Percentiles rank a stretch among this genome's conserved stretches.
Conservation (phyloP, 441 rosid genomes). For the Hura crepitans region DNA sequence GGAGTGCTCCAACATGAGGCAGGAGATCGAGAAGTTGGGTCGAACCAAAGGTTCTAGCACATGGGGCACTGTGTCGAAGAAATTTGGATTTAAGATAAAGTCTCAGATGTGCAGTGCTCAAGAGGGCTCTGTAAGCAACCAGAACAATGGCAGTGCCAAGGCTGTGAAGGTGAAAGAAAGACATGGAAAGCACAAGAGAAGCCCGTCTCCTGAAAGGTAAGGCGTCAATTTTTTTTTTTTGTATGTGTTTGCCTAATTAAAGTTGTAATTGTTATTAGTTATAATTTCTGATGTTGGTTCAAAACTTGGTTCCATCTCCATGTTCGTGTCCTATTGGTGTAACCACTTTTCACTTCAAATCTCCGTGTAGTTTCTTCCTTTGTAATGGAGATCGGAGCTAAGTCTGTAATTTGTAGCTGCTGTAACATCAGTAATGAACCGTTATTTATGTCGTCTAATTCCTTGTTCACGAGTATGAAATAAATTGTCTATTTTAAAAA, state of each 20-base stretch:
- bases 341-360: neutral
- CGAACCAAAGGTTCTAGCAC: conserved; percentile 44
- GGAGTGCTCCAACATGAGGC: conserved; percentile 86
- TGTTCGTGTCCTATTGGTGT: neutral
- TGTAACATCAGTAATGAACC: conserved; percentile 2
- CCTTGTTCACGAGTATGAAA: too few relatives aligned
- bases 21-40: conserved; percentile 91
- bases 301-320: conserved; percentile 19
- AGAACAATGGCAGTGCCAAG: conserved; percentile 46
- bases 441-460: neutral
- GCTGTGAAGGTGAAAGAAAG: conserved; percentile 56
- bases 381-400: conserved; percentile 15
- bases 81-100: conserved; percentile 75
- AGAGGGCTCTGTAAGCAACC: conserved; percentile 76
- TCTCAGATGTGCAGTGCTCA: conserved; percentile 98
- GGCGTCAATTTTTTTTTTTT: neutral
- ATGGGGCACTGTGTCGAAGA: conserved; percentile 78
- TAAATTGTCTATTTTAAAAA: too few relatives aligned
- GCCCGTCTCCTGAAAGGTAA: conserved; percentile 40
- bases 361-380: neutral
- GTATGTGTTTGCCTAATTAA: conserved; percentile 7
- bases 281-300: conserved; percentile 14
- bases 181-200: conserved; percentile 63
- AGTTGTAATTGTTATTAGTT: conserved; percentile 17
- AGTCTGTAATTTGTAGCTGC: conserved; percentile 8